Percentiles rank a stretch among this genome's conserved stretches.
Conservation (phyloP, 495 filamentous ascomycete genomes). For the Lasiosphaeria miniovina region DNA sequence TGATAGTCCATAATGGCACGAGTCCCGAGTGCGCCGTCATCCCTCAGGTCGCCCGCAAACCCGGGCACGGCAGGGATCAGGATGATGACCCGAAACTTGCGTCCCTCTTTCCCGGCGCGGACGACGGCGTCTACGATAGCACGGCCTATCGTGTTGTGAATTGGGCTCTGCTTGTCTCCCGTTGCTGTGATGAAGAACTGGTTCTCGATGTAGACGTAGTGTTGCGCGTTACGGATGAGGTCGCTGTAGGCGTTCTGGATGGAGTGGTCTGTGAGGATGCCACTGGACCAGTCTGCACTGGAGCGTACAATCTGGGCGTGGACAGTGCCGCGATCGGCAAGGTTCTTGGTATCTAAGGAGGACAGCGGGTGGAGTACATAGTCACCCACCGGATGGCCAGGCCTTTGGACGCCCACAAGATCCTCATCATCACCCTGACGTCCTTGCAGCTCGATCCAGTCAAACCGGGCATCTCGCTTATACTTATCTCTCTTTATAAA, state of each 20-base stretch:
- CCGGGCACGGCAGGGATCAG: slow-evolving; percentile 89
- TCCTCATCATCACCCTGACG: slow-evolving; percentile 77
- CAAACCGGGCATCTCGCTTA: slow-evolving; percentile 74
- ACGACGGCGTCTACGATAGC: slow-evolving; percentile 90
- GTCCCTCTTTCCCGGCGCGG: slow-evolving; percentile 72
- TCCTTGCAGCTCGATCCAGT: slow-evolving; percentile 82
- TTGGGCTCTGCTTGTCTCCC: slow-evolving; percentile 76
- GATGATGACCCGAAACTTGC: slow-evolving; percentile 89
- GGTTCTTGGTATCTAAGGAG: slow-evolving; percentile 51
- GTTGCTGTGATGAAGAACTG: slow-evolving; percentile 98
- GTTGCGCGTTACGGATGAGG: slow-evolving; percentile 76
- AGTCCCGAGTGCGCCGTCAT: slow-evolving; percentile 78
- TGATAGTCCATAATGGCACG: slow-evolving; percentile 98
- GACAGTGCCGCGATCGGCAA: slow-evolving; percentile 60
- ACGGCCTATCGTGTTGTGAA: slow-evolving; percentile 81
- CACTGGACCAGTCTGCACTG: slow-evolving; percentile 92
- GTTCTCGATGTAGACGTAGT: slow-evolving; percentile 96
- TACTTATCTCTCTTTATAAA: slow-evolving; percentile 97
- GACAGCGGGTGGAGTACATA: slow-evolving; percentile 79
- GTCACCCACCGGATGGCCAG: slow-evolving; percentile 79
- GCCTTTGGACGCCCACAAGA: slow-evolving; percentile 80
- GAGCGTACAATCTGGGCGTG: slow-evolving; percentile 82
- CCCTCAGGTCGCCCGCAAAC: slow-evolving; percentile 86
- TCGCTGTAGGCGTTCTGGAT: slow-evolving; percentile 92
- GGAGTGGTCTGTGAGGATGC: slow-evolving; percentile 81